phyloP scores from a whole-genome alignment of 768 basidiomycete species.

The Clavulina sp. region DNA sequence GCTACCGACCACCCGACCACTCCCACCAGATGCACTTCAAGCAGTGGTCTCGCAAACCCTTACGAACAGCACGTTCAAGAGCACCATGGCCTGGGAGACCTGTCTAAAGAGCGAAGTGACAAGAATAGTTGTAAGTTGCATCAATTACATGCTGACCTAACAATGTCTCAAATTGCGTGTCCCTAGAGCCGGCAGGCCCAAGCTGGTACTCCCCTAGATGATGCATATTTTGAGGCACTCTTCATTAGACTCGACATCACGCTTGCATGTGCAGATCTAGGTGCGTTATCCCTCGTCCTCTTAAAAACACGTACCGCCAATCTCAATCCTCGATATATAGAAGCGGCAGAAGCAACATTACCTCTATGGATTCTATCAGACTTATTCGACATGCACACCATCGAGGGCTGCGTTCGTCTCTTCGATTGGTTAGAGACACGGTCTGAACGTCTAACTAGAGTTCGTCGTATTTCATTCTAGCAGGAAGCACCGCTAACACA shows the following conservation, averaged over 20 bases:
- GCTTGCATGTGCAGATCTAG: background rate
- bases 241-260: background rate
- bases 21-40: background rate
- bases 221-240: background rate
- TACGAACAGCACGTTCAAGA: background rate
- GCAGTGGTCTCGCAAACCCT: background rate
- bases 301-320: background rate
- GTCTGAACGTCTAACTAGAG: background rate
- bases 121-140: background rate
- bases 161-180: background rate
- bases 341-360: background rate
- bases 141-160: background rate
- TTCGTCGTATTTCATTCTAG: background rate
- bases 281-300: background rate
- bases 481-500: background rate
- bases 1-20: background rate
- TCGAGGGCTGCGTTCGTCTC: background rate
- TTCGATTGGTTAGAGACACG: background rate
- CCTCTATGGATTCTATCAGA: background rate
- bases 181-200: background rate
- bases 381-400: background rate
- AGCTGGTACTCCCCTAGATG: background rate
- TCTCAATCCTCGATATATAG: background rate
- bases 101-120: background rate
- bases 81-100: background rate